A percentile compares a stretch with the other conserved stretches of the same genome.
phyloP scores from a whole-genome alignment of 192 early-diverging fungal genomes.

The Funneliformis geosporum region DNA sequence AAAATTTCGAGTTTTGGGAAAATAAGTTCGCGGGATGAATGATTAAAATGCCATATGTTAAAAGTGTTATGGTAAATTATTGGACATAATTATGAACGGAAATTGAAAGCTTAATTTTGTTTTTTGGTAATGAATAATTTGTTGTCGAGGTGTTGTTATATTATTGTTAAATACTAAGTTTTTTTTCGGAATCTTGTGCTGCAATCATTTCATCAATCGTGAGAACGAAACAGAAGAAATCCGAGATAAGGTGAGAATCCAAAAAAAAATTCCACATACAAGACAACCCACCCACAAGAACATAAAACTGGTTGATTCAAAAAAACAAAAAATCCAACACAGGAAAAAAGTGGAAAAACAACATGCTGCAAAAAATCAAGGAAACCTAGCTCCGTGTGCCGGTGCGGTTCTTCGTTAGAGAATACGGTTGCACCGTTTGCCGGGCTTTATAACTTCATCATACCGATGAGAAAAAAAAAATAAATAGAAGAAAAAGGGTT shows the following conservation, averaged over 20 bases:
- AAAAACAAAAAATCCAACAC: constrained; percentile 9
- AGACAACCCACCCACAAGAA: neutral
- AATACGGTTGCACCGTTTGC: constrained; percentile 16
- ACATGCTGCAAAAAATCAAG: constrained; percentile 17
- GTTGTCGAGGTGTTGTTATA: neutral
- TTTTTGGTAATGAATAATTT: neutral
- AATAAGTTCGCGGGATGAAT: neutral
- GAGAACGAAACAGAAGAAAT: neutral
- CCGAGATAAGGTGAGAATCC: neutral
- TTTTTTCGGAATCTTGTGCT: neutral
- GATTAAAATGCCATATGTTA: constrained; percentile 1
- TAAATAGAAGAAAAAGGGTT: neutral
- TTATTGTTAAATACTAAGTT: no score
- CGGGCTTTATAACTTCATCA: constrained; percentile 19
- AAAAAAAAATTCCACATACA: neutral
- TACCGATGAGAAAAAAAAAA: neutral
- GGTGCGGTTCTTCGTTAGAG: neutral
- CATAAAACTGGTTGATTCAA: neutral
- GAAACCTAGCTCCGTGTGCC: constrained; percentile 28
- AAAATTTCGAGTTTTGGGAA: constrained; percentile 20
- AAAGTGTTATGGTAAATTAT: neutral
- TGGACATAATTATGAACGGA: neutral
- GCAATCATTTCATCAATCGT: neutral
- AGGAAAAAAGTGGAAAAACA: neutral
- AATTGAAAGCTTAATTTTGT: neutral